Evolutionary conservation across 75 land plant genomes (phyloP).

Genomic region (Picea glauca): DNA sequence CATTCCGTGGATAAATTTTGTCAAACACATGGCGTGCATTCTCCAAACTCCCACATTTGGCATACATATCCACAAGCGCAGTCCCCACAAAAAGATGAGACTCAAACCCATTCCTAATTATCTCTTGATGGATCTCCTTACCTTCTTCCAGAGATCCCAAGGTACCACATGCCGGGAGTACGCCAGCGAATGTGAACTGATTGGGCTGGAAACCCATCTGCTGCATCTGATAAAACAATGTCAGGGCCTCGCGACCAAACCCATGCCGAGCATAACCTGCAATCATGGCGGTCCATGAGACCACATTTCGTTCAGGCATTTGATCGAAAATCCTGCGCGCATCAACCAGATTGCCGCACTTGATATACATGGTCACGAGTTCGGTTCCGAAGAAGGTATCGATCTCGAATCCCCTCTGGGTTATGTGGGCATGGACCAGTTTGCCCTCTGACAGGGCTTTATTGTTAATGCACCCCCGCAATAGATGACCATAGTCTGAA

Average conservation of each 20-base stretch:
- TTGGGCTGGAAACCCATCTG: conserved; percentile 3
- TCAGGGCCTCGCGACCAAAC: conserved; percentile 1
- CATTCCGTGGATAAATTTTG: background rate
- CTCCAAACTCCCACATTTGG: background rate
- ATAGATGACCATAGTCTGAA: too few species aligned
- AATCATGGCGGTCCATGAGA: conserved; percentile 20
- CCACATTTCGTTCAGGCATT: conserved; percentile 13
- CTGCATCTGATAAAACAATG: conserved; percentile 12
- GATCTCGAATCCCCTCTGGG: too few species aligned
- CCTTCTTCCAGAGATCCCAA: conserved; percentile 11
- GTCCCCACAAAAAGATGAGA: conserved; percentile 18
- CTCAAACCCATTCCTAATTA: conserved; percentile 12
- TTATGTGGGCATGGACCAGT: too few species aligned
- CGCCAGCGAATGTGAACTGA: conserved; percentile 5
- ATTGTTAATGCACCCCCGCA: too few species aligned
- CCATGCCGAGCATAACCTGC: conserved; percentile 17
- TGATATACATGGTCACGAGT: too few species aligned
- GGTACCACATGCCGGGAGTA: conserved; percentile 9
- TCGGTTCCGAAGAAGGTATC: too few species aligned
- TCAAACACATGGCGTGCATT: conserved; percentile 12
- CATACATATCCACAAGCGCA: conserved; percentile 28
- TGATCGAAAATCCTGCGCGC: conserved; percentile 5
- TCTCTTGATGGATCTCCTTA: conserved; percentile 8
- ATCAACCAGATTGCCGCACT: background rate
- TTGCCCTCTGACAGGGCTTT: too few species aligned